A percentile compares a stretch with the other conserved stretches of the same genome.
phyloP scores from a whole-genome alignment of 1,284 basidiomycete species.

The Leccinum angustisporum region DNA sequence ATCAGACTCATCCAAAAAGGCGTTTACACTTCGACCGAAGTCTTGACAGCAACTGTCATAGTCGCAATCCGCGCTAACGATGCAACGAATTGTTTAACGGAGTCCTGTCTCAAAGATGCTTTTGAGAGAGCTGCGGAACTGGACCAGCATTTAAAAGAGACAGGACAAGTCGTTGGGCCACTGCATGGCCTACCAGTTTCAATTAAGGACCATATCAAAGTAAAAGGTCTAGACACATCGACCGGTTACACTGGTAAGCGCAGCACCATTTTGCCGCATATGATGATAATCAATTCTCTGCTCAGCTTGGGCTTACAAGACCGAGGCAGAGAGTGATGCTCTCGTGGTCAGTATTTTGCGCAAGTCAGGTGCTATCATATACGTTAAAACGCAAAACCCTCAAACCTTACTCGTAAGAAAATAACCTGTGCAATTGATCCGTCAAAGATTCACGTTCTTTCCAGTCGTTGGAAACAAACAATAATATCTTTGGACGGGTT shows the following conservation, averaged over 20 bases:
- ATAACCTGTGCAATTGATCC: slow-evolving; percentile 1
- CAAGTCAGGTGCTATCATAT: slow-evolving; percentile 55
- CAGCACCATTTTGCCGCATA: not conserved
- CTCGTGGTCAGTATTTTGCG: slow-evolving; percentile 48
- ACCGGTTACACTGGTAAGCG: slow-evolving; percentile 46
- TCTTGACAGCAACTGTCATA: slow-evolving; percentile 29
- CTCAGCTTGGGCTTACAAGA: slow-evolving; percentile 45
- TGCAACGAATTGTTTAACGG: slow-evolving; percentile 54
- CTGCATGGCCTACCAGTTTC: slow-evolving; percentile 60
- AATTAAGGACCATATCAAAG: slow-evolving; percentile 54
- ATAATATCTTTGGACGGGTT: slow-evolving; percentile 54
- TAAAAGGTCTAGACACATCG: slow-evolving; percentile 48
- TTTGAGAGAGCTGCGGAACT: slow-evolving; percentile 50
- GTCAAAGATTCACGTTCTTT: slow-evolving; percentile 14
- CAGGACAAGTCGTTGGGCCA: slow-evolving; percentile 53
- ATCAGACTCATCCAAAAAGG: slow-evolving; percentile 22
- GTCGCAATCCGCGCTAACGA: slow-evolving; percentile 32
- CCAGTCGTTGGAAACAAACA: slow-evolving; percentile 49
- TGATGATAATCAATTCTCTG: not conserved
- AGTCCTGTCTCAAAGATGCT: slow-evolving; percentile 54
- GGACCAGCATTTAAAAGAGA: slow-evolving; percentile 47
- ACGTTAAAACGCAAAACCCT: slow-evolving; percentile 57
- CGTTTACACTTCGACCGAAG: slow-evolving; percentile 27
- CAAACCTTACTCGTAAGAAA: slow-evolving; percentile 46
- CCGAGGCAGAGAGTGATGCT: slow-evolving; percentile 42